A percentile compares a stretch with the other conserved stretches of the same genome.
phyloP scores from a whole-genome alignment of 768 basidiomycete species.

The Tylopilus cervinicoccineus region DNA sequence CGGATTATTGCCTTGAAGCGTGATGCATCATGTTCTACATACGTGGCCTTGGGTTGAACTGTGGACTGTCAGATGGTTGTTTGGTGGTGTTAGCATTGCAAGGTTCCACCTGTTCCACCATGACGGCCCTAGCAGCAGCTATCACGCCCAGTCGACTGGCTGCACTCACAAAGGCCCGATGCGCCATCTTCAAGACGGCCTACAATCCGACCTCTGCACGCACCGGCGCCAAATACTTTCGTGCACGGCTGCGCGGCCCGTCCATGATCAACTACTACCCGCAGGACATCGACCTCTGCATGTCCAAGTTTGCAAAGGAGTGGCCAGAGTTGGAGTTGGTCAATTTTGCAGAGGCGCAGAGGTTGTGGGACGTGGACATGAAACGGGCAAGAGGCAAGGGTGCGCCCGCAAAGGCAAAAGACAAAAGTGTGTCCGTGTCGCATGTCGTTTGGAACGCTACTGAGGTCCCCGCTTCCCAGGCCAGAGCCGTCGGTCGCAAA shows the following conservation, averaged over 20 bases:
- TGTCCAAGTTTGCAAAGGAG: conserved; percentile 46
- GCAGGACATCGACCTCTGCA: conserved; percentile 47
- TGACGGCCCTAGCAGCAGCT: conserved; percentile 28
- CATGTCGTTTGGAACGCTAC: neutral
- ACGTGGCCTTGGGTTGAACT: too few relatives aligned
- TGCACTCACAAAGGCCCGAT: conserved; percentile 60
- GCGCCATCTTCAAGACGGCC: conserved; percentile 77
- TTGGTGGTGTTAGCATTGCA: too few relatives aligned
- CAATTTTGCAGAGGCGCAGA: conserved; percentile 61
- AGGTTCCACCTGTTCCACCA: conserved; percentile 1
- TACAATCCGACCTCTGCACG: conserved; percentile 81
- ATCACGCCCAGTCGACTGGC: conserved; percentile 51
- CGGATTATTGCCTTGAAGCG: too few relatives aligned
- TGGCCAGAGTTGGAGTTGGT: conserved; percentile 58
- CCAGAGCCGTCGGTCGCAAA: conserved; percentile 49
- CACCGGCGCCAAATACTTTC: conserved; percentile 91
- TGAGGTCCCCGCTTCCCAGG: conserved; percentile 29
- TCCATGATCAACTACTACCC: conserved; percentile 87
- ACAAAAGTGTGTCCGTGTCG: conserved; percentile 45
- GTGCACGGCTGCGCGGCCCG: conserved; percentile 76
- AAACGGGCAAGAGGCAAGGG: conserved; percentile 78
- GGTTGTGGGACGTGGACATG: conserved; percentile 59
- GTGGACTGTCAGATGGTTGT: too few relatives aligned
- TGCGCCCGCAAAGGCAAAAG: conserved; percentile 75
- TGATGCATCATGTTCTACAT: too few relatives aligned